Evolutionary conservation across 192 early-diverging fungal genomes (phyloP).

Genomic region (Thoreauomyces humboldtii): DNA sequence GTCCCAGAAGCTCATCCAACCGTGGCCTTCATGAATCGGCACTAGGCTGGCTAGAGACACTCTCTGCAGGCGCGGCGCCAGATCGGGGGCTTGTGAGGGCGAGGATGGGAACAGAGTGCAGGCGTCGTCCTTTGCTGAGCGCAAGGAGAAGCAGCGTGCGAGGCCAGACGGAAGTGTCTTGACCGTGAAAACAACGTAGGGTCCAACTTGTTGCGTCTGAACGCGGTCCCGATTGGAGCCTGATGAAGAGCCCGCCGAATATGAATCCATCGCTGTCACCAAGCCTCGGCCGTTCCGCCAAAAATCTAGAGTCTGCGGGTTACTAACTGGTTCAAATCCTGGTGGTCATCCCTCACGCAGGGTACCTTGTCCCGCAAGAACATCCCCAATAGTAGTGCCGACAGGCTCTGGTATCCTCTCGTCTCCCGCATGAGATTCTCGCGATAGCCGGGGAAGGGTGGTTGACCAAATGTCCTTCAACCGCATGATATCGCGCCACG

Average conservation of each 20-base stretch:
- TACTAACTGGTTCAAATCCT: too few relatives aligned
- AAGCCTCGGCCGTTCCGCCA: not conserved
- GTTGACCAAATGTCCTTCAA: not conserved
- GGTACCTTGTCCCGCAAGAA: too few relatives aligned
- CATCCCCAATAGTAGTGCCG: not conserved
- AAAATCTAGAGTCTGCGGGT: not conserved
- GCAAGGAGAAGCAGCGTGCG: not conserved
- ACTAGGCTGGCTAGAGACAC: not conserved
- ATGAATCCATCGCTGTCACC: conserved; percentile 20
- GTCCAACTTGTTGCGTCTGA: conserved; percentile 7
- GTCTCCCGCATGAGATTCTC: not conserved
- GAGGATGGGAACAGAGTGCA: not conserved
- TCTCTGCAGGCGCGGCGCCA: conserved; percentile 11
- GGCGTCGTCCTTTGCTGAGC: not conserved
- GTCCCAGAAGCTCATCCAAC: conserved; percentile 22
- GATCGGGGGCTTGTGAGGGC: not conserved
- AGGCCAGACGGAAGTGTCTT: not conserved
- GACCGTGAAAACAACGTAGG: conserved; percentile 5
- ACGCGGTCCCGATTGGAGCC: not conserved
- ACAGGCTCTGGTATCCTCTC: not conserved
- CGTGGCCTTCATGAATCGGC: conserved; percentile 17
- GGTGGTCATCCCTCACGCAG: too few relatives aligned
- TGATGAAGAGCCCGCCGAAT: not conserved
- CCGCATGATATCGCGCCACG: conserved; percentile 15
- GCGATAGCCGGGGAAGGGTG: conserved; percentile 1